Conservation (phyloP, 2,329 filamentous ascomycete genomes). For the Capronia epimyces region DNA sequence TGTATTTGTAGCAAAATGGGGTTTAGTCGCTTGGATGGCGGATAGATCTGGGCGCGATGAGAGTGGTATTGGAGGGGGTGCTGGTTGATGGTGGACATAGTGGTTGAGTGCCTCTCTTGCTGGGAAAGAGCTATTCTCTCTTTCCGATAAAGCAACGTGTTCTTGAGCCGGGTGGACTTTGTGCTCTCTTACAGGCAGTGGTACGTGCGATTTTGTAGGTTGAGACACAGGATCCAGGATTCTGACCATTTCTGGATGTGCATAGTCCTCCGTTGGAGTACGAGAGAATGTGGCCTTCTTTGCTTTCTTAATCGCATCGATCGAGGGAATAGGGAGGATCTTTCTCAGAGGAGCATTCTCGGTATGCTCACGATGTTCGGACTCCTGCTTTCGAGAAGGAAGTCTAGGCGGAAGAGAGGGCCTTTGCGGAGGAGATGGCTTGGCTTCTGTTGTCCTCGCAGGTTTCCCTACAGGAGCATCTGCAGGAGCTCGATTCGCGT, state of each 20-base stretch:
- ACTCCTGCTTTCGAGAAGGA: conserved; percentile 20
- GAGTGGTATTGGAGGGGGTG: conserved; percentile 49
- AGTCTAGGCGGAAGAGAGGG: conserved; percentile 26
- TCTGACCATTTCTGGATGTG: conserved; percentile 23
- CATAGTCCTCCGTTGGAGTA: conserved; percentile 17
- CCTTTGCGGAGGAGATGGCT: conserved; percentile 15
- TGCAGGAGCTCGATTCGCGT: conserved; percentile 36
- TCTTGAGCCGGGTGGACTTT: background rate
- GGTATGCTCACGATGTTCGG: conserved; percentile 13
- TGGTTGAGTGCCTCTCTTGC: background rate
- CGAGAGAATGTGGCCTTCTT: conserved; percentile 44
- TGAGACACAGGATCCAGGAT: conserved; percentile 3
- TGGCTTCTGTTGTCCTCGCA: conserved; percentile 17
- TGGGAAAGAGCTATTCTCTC: conserved; percentile 1
- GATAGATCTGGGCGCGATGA: conserved; percentile 55
- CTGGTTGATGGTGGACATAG: conserved; percentile 3
- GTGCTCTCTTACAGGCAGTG: conserved; percentile 2
- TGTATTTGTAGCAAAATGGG: conserved; percentile 26
- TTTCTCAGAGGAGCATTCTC: conserved; percentile 19
- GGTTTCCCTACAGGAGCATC: conserved; percentile 27
- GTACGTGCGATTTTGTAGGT: conserved; percentile 1
- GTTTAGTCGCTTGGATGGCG: conserved; percentile 51
- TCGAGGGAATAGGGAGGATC: conserved; percentile 34
- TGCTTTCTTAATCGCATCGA: conserved; percentile 35
- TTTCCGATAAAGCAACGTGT: background rate